These are phyloP conservation scores for Periconia sp. DNA, from an alignment of 2,329 filamentous ascomycete genomes.

Conservation along the genomic window DNA sequence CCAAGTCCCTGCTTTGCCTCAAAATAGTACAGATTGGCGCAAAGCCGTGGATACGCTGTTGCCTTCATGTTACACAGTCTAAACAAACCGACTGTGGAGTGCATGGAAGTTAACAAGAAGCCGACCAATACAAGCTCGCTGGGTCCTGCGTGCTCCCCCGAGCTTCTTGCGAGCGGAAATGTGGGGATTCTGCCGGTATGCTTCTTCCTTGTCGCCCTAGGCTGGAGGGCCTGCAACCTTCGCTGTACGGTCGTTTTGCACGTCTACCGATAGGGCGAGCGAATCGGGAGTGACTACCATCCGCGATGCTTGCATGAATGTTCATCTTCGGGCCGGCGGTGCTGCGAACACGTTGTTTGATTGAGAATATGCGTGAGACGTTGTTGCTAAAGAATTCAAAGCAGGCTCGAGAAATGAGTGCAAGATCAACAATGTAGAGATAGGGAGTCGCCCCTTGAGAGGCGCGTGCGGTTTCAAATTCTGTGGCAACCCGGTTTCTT, in stretches of 20 bases:
- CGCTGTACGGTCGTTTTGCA: conserved; percentile 20
- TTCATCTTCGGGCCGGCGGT: conserved; percentile 33
- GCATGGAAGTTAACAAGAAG: conserved; percentile 12
- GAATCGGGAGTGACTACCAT: conserved; percentile 21
- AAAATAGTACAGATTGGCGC: conserved; percentile 12
- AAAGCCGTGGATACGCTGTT: background rate
- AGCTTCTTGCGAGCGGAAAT: conserved; percentile 25
- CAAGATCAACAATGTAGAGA: background rate
- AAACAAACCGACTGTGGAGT: conserved; percentile 14
- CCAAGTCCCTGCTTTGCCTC: conserved; percentile 11
- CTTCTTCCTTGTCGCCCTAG: conserved; percentile 17
- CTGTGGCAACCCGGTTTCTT: no score
- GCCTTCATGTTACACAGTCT: conserved; percentile 11
- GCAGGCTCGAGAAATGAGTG: conserved; percentile 1
- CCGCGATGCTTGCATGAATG: conserved; percentile 15
- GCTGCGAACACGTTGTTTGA: conserved; percentile 19
- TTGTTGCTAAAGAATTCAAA: conserved; percentile 5
- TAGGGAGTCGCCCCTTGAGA: background rate
- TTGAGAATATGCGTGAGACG: conserved; percentile 18
- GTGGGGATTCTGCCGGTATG: conserved; percentile 37
- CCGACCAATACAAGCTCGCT: conserved; percentile 28
- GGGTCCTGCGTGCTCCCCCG: conserved; percentile 21
- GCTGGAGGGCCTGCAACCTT: conserved; percentile 21
- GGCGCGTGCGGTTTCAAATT: conserved; percentile 4
- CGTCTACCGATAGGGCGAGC: conserved; percentile 26